phyloP scores from a whole-genome alignment of 2,329 filamentous ascomycete genomes.

The Epichloe sibirici region DNA sequence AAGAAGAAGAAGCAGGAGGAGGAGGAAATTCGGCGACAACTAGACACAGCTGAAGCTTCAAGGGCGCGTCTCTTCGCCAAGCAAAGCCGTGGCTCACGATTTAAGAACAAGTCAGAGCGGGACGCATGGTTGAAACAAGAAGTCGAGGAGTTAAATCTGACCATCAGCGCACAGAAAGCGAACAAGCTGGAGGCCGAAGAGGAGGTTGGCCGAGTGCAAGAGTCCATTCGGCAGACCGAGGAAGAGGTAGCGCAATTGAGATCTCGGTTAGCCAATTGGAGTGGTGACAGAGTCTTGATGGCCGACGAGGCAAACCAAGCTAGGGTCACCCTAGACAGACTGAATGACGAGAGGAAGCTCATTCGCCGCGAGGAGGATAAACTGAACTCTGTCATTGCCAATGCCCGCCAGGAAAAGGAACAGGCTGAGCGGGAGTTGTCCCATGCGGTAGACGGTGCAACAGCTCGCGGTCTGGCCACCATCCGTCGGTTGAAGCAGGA shows the following conservation, averaged over 20 bases:
- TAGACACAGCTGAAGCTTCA: conserved; percentile 64
- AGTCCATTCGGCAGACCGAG: conserved; percentile 60
- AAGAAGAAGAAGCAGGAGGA: conserved; percentile 63
- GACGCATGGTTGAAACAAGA: conserved; percentile 73
- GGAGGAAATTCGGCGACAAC: conserved; percentile 52
- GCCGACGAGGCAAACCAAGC: conserved; percentile 64
- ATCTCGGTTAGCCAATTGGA: conserved; percentile 65
- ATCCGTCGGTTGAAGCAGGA: conserved; percentile 74
- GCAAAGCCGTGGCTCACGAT: conserved; percentile 78
- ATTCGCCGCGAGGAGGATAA: conserved; percentile 85
- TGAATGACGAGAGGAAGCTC: conserved; percentile 78
- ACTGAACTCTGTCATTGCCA: conserved; percentile 63
- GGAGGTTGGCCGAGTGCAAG: conserved; percentile 61
- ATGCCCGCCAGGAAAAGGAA: conserved; percentile 64
- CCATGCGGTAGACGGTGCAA: conserved; percentile 81
- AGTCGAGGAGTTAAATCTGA: conserved; percentile 66
- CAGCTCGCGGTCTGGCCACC: conserved; percentile 73
- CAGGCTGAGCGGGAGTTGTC: conserved; percentile 66
- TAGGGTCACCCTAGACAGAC: conserved; percentile 63
- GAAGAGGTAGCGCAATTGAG: conserved; percentile 59
- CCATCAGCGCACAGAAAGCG: conserved; percentile 68
- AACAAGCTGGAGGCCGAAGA: conserved; percentile 76
- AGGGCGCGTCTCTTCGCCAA: conserved; percentile 79
- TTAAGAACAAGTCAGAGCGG: conserved; percentile 77
- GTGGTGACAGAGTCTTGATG: conserved; percentile 58